Evolutionary conservation across 805 yeast genomes (phyloP), one percentile per base, ranked within the genome.

Genomic region (Myxozyma neglecta): DNA sequence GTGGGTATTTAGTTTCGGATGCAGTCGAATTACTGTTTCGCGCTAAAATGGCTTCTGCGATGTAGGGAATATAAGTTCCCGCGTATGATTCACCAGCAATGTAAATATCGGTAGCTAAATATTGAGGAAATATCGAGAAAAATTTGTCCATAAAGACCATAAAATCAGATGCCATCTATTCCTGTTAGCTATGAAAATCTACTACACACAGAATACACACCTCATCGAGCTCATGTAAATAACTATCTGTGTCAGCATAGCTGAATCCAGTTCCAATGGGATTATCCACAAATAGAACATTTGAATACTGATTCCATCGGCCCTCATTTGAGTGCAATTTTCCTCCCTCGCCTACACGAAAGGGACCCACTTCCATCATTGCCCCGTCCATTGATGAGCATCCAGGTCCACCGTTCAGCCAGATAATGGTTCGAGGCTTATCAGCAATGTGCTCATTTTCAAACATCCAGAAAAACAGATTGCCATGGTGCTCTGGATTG

Each of bases 371-470:
- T 73, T 94, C 99, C 84, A 92, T 83, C 66, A 94, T 72, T 0
- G 96, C 97, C 14, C 99, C 99, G 75, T 94, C 99, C 94, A 93
- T 85, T 0, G 97, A 91, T 1, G 97, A 91, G 73, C 99, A 94
- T 0, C 99, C 99, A 0, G 99, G 99, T 0, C 99, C 99, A 44
- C 99, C 99, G 73, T 94, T 94, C 24, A 94, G 80, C 98, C 99
- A 94, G 57, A 94, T 80, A 29, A 79, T 50, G 3, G 79, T 77
- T 24, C 68, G 70, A 7, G 71, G 74, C 42, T 72, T 72, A 14
- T 74, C 70, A 6, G 72, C 69, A 24, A 67, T 62, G 53, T 68
- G 71, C 57, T 70, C 66, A 34, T 72, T 68, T 48, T 74, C 76
- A 57, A 85, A 86, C 70, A 83, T 84, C 96, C 96, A 89, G 72